phyloP scores from a whole-genome alignment of 225 moss, liverwort and hornwort genomes.

The Polytrichum commune region DNA sequence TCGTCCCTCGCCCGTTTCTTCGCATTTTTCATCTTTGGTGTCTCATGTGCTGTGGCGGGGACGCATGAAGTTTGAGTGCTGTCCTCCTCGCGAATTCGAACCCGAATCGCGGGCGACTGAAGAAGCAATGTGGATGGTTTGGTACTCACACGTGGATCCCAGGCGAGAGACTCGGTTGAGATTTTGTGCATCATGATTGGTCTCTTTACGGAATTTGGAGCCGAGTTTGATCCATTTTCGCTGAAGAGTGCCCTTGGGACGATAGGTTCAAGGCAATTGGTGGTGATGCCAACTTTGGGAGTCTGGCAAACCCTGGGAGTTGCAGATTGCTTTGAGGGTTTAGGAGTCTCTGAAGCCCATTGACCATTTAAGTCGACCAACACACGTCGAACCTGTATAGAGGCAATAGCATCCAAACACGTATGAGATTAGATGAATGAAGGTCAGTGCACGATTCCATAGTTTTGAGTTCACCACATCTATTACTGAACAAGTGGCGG shows the following conservation, averaged over 20 bases:
- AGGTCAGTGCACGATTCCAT: too few species aligned
- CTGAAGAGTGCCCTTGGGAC: conserved; percentile 43
- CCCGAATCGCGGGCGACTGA: background rate
- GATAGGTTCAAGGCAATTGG: conserved; percentile 17
- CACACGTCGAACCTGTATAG: conserved; percentile 25
- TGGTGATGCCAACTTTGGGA: conserved; percentile 10
- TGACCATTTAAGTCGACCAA: conserved; percentile 43
- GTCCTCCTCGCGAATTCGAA: too few species aligned
- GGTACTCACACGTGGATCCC: background rate
- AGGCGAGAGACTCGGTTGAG: background rate
- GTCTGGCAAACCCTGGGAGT: conserved; percentile 20
- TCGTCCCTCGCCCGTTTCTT: conserved; percentile 34
- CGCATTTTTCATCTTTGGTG: too few species aligned
- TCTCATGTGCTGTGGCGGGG: too few species aligned
- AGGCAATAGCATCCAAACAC: background rate
- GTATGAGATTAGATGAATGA: background rate
- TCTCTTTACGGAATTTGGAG: conserved; percentile 2
- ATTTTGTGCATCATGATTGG: background rate
- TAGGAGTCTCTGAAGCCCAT: conserved; percentile 25
- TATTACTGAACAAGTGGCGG: too few species aligned
- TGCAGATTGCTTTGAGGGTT: conserved; percentile 13
- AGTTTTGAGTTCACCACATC: too few species aligned
- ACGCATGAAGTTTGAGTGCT: too few species aligned
- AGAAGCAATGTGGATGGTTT: background rate
- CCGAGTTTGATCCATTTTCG: background rate